These are phyloP conservation scores for Tinospora cordifolia DNA, from an alignment of 164 flowering plant species.

Conservation along the genomic window DNA sequence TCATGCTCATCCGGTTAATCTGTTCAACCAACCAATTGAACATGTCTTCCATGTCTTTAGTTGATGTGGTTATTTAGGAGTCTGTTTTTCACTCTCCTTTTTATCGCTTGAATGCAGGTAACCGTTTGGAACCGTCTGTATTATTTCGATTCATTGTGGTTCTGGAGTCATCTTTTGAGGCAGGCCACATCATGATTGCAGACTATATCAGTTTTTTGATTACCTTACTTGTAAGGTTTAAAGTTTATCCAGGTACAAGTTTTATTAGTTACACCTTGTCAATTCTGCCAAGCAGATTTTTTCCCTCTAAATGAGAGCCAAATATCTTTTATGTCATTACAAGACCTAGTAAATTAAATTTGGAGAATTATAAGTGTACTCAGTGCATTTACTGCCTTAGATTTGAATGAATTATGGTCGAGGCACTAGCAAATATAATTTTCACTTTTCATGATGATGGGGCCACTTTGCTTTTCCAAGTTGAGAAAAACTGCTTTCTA, in stretches of 20 bases:
- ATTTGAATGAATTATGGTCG: no score
- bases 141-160: slow-evolving; percentile 62
- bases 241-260: slow-evolving; percentile 46
- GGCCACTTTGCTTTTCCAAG: no score
- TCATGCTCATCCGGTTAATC: not conserved
- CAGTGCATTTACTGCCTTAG: no score
- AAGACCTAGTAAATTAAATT: no score
- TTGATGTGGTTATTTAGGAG: not conserved
- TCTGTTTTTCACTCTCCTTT: slow-evolving; percentile 6
- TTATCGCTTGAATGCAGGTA: slow-evolving; percentile 35
- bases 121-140: slow-evolving; percentile 45
- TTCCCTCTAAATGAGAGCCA: no score
- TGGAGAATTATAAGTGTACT: no score
- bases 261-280: not conserved
- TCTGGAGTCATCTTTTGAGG: slow-evolving; percentile 57
- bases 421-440: no score
- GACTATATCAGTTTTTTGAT: slow-evolving; percentile 64
- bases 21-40: not conserved
- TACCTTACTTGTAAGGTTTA: slow-evolving; percentile 52
- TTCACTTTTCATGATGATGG: no score
- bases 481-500: no score
- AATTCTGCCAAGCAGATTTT: no score
- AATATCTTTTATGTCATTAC: no score
- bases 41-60: not conserved
- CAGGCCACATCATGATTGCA: slow-evolving; percentile 54